phyloP scores from a whole-genome alignment of 2,329 filamentous ascomycete genomes.

The Fusarium falciforme region DNA sequence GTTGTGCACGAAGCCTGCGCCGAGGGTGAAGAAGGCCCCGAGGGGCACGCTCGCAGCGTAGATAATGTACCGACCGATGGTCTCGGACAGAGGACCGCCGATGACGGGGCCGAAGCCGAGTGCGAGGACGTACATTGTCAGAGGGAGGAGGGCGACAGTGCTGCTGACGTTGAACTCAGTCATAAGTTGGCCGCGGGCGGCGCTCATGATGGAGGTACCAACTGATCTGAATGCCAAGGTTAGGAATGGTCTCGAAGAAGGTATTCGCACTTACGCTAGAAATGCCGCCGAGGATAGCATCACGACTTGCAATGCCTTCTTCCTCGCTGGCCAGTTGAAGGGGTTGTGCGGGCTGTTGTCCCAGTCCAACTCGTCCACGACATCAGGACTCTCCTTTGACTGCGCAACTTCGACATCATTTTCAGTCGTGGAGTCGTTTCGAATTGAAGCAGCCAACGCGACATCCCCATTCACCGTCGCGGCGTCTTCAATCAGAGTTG shows the following conservation, averaged over 20 bases:
- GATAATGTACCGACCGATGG: constrained; percentile 64
- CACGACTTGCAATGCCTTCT: constrained; percentile 53
- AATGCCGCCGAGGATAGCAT: constrained; percentile 55
- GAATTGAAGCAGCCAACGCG: not conserved
- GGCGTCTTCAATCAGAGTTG: not conserved
- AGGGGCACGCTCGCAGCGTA: constrained; percentile 60
- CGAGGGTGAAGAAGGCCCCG: constrained; percentile 67
- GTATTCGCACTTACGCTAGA: constrained; percentile 49
- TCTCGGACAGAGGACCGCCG: constrained; percentile 70
- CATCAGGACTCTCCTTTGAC: constrained; percentile 4
- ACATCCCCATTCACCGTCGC: constrained; percentile 5
- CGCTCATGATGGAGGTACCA: constrained; percentile 30
- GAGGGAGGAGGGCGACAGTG: constrained; percentile 67
- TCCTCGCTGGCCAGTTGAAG: constrained; percentile 60
- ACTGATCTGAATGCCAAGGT: constrained; percentile 11
- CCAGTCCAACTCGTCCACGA: constrained; percentile 45
- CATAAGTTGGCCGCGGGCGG: constrained; percentile 54
- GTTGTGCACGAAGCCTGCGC: constrained; percentile 61
- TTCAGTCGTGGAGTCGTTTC: constrained; percentile 30
- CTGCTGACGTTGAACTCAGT: constrained; percentile 64
- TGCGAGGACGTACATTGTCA: constrained; percentile 71
- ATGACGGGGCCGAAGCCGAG: constrained; percentile 70
- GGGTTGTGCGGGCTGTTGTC: constrained; percentile 58
- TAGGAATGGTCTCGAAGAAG: not conserved
- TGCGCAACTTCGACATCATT: constrained; percentile 46